Evolutionary conservation across 768 basidiomycete genomes (phyloP).

Genomic region (Dendrothele bispora): DNA sequence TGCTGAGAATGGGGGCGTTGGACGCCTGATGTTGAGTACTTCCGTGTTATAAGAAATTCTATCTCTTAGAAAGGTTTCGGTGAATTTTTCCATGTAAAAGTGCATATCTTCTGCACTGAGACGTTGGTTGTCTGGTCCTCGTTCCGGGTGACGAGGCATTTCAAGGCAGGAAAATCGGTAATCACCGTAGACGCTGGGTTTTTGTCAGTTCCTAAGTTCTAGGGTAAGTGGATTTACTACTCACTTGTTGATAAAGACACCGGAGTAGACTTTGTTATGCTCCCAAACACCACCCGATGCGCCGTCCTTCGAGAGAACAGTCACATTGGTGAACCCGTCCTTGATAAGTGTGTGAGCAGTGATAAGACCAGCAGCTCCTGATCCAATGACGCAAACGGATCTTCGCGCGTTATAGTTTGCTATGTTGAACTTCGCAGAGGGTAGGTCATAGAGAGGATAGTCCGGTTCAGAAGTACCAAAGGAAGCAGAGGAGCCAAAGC

Average conservation of each 20-base stretch:
- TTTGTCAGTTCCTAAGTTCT: not conserved
- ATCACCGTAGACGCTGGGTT: conserved; percentile 61
- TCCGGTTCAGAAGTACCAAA: too few relatives aligned
- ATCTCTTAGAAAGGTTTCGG: conserved; percentile 43
- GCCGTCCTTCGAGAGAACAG: conserved; percentile 54
- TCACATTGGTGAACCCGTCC: conserved; percentile 58
- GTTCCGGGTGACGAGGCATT: conserved; percentile 47
- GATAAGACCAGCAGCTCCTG: conserved; percentile 59
- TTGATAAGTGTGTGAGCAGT: conserved; percentile 53
- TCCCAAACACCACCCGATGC: conserved; percentile 63
- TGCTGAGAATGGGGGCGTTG: conserved; percentile 13
- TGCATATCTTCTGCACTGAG: conserved; percentile 55
- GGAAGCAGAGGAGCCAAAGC: too few relatives aligned
- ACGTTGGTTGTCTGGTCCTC: conserved; percentile 38
- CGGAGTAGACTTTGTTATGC: conserved; percentile 53
- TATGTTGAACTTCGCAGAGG: conserved; percentile 11
- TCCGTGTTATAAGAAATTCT: conserved; percentile 47
- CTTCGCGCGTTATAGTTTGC: not conserved
- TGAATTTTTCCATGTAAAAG: conserved; percentile 56
- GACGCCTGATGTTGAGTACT: conserved; percentile 43
- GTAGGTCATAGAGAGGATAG: conserved; percentile 12
- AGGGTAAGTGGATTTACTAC: conserved; percentile 14
- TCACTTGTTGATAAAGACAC: conserved; percentile 61
- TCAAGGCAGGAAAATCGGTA: conserved; percentile 54
- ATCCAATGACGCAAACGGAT: conserved; percentile 50